phyloP scores from a whole-genome alignment of 1,284 basidiomycete species.

The Pseudozyma hubeiensis region DNA sequence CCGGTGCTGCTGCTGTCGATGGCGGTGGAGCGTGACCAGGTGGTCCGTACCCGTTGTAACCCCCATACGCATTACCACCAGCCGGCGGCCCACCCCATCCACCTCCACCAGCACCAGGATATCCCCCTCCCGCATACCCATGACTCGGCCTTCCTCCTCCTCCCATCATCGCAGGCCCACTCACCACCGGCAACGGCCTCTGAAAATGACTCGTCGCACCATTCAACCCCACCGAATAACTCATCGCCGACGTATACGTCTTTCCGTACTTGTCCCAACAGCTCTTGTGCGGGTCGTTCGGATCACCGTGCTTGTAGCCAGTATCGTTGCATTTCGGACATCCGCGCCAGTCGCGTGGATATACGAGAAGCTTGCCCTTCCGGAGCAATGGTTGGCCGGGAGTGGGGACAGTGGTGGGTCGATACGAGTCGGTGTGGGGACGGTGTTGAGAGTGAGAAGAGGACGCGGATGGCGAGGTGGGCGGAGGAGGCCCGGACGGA shows the following conservation, averaged over 20 bases:
- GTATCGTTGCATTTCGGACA: slow-evolving; percentile 54
- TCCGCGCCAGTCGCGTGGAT: slow-evolving; percentile 41
- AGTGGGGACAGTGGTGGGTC: slow-evolving; percentile 45
- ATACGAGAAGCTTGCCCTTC: slow-evolving; percentile 51
- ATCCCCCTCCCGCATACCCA: slow-evolving; percentile 32
- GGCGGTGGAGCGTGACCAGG: slow-evolving; percentile 19
- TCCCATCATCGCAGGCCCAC: slow-evolving; percentile 7
- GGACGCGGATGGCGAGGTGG: neutral
- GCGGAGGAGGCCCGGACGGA: slow-evolving; percentile 20
- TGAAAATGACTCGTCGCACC: slow-evolving; percentile 24
- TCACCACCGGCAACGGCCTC: slow-evolving; percentile 35
- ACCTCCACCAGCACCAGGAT: slow-evolving; percentile 32
- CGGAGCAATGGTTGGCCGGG: slow-evolving; percentile 47
- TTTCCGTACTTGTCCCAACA: slow-evolving; percentile 56
- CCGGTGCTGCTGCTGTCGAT: neutral
- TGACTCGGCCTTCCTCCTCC: slow-evolving; percentile 29
- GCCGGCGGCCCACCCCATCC: slow-evolving; percentile 8
- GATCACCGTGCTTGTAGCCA: slow-evolving; percentile 54
- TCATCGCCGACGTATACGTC: slow-evolving; percentile 39
- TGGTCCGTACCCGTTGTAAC: slow-evolving; percentile 8
- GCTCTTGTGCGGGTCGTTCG: slow-evolving; percentile 47
- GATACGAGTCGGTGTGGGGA: slow-evolving; percentile 27
- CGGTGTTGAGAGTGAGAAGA: slow-evolving; percentile 12
- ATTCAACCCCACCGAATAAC: slow-evolving; percentile 42
- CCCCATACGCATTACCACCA: slow-evolving; percentile 15